Conservation (phyloP, 768 basidiomycete genomes). For the Leccinellum rugosiceps region DNA sequence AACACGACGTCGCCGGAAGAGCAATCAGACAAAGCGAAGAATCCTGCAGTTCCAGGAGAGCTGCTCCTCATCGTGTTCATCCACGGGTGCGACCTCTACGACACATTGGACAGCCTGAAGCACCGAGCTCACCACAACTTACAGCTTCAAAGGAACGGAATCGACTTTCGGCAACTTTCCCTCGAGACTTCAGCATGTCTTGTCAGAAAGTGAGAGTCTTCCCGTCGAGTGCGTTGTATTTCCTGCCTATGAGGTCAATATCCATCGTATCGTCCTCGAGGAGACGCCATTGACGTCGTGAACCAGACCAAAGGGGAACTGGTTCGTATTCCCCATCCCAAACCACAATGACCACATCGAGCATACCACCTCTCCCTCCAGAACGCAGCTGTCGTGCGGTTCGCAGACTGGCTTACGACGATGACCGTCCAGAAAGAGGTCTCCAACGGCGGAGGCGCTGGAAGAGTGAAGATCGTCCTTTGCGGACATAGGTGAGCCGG, state of each 20-base stretch:
- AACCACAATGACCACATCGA: background rate
- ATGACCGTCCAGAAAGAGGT: conserved; percentile 84
- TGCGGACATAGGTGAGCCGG: conserved; percentile 79
- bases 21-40: conserved; percentile 4
- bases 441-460: conserved; percentile 71
- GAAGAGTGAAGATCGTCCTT: conserved; percentile 71
- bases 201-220: conserved; percentile 59
- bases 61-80: conserved; percentile 70
- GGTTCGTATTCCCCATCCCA: conserved; percentile 43
- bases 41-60: conserved; percentile 31
- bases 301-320: conserved; percentile 84
- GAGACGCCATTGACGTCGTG: conserved; percentile 10
- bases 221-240: conserved; percentile 76
- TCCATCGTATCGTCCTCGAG: conserved; percentile 3
- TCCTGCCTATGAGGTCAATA: conserved; percentile 78
- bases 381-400: conserved; percentile 78
- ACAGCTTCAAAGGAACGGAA: conserved; percentile 59
- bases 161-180: conserved; percentile 79
- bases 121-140: conserved; percentile 1
- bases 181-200: conserved; percentile 69
- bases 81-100: conserved; percentile 55
- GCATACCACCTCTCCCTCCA: conserved; percentile 27
- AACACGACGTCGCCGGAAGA: conserved; percentile 1
- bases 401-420: conserved; percentile 92
- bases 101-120: background rate